Evolutionary conservation across 768 basidiomycete species (phyloP).

Genomic region (Hygrophorus russula): DNA sequence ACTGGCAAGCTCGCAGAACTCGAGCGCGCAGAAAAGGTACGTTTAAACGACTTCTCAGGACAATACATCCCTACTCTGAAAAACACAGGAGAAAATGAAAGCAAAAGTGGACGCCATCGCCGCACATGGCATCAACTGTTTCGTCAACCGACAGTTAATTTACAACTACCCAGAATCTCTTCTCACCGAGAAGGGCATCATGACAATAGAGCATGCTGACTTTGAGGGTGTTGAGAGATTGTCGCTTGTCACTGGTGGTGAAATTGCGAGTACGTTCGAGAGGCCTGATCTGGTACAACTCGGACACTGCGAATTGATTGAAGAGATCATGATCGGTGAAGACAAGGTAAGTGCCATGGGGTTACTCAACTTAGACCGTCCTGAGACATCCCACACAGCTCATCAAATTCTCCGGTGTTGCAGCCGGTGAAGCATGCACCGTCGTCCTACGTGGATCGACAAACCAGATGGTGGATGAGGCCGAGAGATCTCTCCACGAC

Average conservation of each 20-base stretch:
- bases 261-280: constrained; percentile 94
- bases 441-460: constrained; percentile 97
- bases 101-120: constrained; percentile 93
- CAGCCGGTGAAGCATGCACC: constrained; percentile 95
- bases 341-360: constrained; percentile 61
- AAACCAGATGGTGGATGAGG: constrained; percentile 98
- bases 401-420: constrained; percentile 99
- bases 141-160: constrained; percentile 96
- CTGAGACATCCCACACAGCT: constrained; percentile 38
- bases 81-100: constrained; percentile 92
- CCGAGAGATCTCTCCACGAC: constrained; percentile 94
- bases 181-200: constrained; percentile 87
- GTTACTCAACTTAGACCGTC: not conserved
- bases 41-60: not conserved
- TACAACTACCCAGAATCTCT: constrained; percentile 99
- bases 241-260: constrained; percentile 93
- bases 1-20: constrained; percentile 97
- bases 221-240: constrained; percentile 97
- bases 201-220: constrained; percentile 97
- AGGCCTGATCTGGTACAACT: constrained; percentile 87
- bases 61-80: constrained; percentile 1
- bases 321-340: constrained; percentile 99
- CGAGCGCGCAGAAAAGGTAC: constrained; percentile 86
- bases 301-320: constrained; percentile 87
- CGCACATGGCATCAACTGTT: constrained; percentile 89